A percentile compares a stretch with the other conserved stretches of the same genome.
These are phyloP conservation scores for Aspergillus panamensis DNA, from an alignment of 495 filamentous ascomycete genomes.

Conservation along the genomic window DNA sequence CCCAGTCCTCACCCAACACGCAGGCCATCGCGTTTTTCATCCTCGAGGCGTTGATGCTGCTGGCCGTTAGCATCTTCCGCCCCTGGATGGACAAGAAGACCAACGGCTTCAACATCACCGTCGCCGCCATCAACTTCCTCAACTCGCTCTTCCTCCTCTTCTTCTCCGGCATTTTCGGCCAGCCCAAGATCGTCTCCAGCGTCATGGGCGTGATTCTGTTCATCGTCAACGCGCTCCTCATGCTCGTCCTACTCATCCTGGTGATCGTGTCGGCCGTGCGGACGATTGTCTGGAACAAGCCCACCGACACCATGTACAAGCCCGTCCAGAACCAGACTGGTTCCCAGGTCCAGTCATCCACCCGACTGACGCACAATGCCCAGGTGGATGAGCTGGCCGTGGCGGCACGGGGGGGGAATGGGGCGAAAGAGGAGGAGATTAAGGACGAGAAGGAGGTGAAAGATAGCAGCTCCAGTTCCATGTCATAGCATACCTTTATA, in stretches of 20 bases:
- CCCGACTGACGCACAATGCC: too few relatives aligned
- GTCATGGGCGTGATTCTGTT: conserved; percentile 95
- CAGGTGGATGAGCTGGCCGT: too few relatives aligned
- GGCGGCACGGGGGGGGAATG: too few relatives aligned
- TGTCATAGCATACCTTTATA: too few relatives aligned
- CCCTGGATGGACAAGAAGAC: conserved; percentile 99
- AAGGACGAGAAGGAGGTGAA: too few relatives aligned
- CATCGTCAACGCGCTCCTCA: conserved; percentile 79
- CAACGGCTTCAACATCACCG: conserved; percentile 92
- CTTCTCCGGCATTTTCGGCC: conserved; percentile 76
- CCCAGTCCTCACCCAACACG: conserved; percentile 62
- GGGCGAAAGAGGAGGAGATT: too few relatives aligned
- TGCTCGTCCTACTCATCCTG: conserved; percentile 79
- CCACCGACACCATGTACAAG: too few relatives aligned
- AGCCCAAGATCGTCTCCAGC: conserved; percentile 78
- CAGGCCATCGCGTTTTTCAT: conserved; percentile 84
- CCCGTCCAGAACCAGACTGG: too few relatives aligned
- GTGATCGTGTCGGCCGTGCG: conserved; percentile 72
- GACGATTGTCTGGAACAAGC: not conserved
- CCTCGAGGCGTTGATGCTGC: conserved; percentile 76
- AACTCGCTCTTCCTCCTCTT: conserved; percentile 81
- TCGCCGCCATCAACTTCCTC: conserved; percentile 82
- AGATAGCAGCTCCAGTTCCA: too few relatives aligned
- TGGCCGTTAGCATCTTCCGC: conserved; percentile 71
- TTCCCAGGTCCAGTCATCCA: too few relatives aligned